Percentiles rank a stretch among this genome's conserved stretches.
Evolutionary conservation across 2,329 filamentous ascomycete genomes (phyloP).

Genomic region (Ceratocystis eucalypticola): DNA sequence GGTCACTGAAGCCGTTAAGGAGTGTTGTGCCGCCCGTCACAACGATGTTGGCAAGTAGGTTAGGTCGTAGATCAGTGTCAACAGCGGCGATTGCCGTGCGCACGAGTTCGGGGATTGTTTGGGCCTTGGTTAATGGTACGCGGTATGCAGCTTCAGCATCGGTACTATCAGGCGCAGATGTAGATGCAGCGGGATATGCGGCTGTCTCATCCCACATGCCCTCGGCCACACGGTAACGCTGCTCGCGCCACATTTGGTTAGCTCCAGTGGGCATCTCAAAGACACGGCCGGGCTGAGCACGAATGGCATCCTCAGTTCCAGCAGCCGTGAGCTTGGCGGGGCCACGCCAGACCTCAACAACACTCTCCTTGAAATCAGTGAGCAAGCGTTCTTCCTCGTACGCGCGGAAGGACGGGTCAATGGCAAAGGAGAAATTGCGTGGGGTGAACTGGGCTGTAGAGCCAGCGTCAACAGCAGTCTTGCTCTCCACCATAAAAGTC

Average conservation of each 20-base stretch:
- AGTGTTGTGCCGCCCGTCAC: slow-evolving; percentile 80
- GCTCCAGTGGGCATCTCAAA: slow-evolving; percentile 97
- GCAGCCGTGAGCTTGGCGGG: slow-evolving; percentile 51
- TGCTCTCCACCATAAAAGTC: slow-evolving; percentile 76
- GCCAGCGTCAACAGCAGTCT: slow-evolving; percentile 77
- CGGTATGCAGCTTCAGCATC: not conserved
- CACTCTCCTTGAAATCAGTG: slow-evolving; percentile 94
- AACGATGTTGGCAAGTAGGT: slow-evolving; percentile 77
- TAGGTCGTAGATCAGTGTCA: slow-evolving; percentile 76
- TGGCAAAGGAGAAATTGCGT: slow-evolving; percentile 50
- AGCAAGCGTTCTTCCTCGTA: slow-evolving; percentile 88
- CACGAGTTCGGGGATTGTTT: slow-evolving; percentile 75
- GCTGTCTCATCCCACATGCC: slow-evolving; percentile 81
- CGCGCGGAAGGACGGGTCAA: slow-evolving; percentile 57
- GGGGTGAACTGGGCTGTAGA: slow-evolving; percentile 64
- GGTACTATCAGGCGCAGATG: not conserved
- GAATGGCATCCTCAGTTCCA: slow-evolving; percentile 65
- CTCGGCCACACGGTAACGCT: slow-evolving; percentile 76
- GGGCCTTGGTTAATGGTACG: slow-evolving; percentile 48
- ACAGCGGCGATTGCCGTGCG: slow-evolving; percentile 63
- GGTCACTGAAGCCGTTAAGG: slow-evolving; percentile 82
- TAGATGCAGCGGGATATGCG: slow-evolving; percentile 39
- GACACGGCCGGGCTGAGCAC: slow-evolving; percentile 61
- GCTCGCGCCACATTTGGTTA: slow-evolving; percentile 86
- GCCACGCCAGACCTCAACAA: slow-evolving; percentile 85